Evolutionary conservation across 2,329 filamentous ascomycete species (phyloP), one percentile per base, ranked within the genome.

Genomic region (Fusarium newnesense): DNA sequence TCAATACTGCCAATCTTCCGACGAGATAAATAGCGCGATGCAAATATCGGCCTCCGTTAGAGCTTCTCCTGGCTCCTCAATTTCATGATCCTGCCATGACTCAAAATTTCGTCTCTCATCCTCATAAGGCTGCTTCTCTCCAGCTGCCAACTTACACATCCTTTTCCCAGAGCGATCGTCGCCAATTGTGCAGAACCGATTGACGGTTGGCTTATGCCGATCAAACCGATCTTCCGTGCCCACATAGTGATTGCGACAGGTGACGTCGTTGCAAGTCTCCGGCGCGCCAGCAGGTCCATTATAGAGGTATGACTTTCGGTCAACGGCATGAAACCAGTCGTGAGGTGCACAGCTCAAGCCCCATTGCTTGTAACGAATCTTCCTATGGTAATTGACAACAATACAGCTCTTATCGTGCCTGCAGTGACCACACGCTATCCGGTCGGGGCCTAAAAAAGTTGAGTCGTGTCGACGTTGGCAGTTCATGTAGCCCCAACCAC

Each of bases 61-160:
- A 24, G 24, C 24, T 24, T 24, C 24, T 24, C 24, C 24, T 3
- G 36, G 3, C 18, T 19, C 18, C 18, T 19, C 18, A 37, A 37
- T 11, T 7, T 37, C 5, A 19, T 37, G 9, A 37, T 2, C 4
- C 9, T 36, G 7, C 15, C 36, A 19, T 37, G 9, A 15, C 19
- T 7, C 12, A 15, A 26, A 7, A 1, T 3, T 7, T 34, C 4
- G 2, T 7, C 30, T 19, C 15, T 34, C n/a, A 15, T 36, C 9
- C 16, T 12, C 4, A 12, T 18, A 6, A 15, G 9, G 0, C 12
- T 19, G 6, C n/a, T 52, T 52, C n/a, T 34, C 16, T 9, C 15
- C n/a, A 3, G 6, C 30, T 2, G 19, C 30, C 8, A 52, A 19
- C 13, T 0, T 18, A 50, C 46, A 24, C 5, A 10, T 18, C 3